phyloP scores from a whole-genome alignment of 1,284 basidiomycete genomes.

The Ustilago shanxiensis region DNA sequence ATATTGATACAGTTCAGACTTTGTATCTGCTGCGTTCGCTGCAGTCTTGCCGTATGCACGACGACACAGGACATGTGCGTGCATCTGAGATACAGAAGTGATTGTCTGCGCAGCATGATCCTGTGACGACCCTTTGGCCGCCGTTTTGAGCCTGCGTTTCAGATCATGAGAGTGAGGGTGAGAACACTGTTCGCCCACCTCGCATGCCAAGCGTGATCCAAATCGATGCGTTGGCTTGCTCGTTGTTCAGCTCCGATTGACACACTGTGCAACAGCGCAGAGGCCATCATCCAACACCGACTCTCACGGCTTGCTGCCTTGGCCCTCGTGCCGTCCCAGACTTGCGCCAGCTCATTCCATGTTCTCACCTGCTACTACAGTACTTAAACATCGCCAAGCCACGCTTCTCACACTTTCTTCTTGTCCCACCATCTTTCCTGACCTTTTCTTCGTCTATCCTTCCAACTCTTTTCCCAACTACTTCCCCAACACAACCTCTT shows the following conservation, averaged over 20 bases:
- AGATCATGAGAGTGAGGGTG: slow-evolving; percentile 16
- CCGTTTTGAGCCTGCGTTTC: slow-evolving; percentile 20
- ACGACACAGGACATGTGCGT: slow-evolving; percentile 27
- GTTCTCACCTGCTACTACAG: slow-evolving; percentile 10
- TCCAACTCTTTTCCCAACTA: slow-evolving; percentile 8
- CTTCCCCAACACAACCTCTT: slow-evolving; percentile 8
- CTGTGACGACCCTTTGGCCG: slow-evolving; percentile 5
- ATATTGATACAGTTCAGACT: too few species aligned
- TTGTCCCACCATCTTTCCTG: slow-evolving; percentile 18
- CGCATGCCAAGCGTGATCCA: slow-evolving; percentile 14
- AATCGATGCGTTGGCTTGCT: slow-evolving; percentile 16
- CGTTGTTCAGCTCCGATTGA: neutral
- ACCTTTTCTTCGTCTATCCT: neutral
- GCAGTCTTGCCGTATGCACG: slow-evolving; percentile 3
- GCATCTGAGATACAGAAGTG: slow-evolving; percentile 9
- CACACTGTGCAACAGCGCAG: slow-evolving; percentile 11
- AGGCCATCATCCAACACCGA: slow-evolving; percentile 20
- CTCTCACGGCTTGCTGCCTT: neutral
- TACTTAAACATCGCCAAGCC: slow-evolving; percentile 45
- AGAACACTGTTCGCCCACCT: slow-evolving; percentile 1
- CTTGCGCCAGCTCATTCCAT: slow-evolving; percentile 9
- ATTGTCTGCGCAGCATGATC: slow-evolving; percentile 15
- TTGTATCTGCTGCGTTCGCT: neutral
- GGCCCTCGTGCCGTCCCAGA: slow-evolving; percentile 5
- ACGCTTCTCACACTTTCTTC: slow-evolving; percentile 7